Percentiles rank a stretch among this genome's conserved stretches.
phyloP scores from a whole-genome alignment of 1,284 basidiomycete genomes.

The Phylloporus sp. region DNA sequence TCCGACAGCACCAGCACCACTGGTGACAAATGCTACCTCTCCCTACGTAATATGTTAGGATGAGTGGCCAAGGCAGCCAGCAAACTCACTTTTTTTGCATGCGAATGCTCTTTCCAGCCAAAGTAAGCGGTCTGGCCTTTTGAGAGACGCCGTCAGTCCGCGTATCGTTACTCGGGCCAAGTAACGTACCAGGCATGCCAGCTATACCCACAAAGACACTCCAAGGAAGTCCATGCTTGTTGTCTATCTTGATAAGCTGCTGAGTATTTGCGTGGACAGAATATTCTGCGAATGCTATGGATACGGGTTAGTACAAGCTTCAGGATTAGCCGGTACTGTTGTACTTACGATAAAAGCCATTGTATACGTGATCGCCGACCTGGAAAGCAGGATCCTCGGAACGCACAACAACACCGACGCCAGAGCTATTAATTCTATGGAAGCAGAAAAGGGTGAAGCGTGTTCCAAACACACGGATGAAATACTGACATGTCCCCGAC shows the following conservation, averaged over 20 bases:
- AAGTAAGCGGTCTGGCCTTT: slow-evolving; percentile 19
- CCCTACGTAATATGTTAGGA: neutral
- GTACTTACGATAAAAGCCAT: slow-evolving; percentile 1
- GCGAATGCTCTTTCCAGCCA: slow-evolving; percentile 22
- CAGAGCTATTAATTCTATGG: slow-evolving; percentile 1
- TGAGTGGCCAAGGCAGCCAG: slow-evolving; percentile 1
- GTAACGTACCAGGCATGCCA: slow-evolving; percentile 14
- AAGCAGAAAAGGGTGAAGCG: neutral
- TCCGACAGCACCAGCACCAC: too few relatives aligned
- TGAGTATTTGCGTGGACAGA: slow-evolving; percentile 4
- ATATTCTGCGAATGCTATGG: slow-evolving; percentile 21
- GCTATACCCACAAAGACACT: slow-evolving; percentile 20
- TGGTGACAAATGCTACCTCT: slow-evolving; percentile 17
- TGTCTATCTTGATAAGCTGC: slow-evolving; percentile 14
- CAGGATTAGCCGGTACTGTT: neutral
- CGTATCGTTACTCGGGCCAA: neutral
- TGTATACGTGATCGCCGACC: slow-evolving; percentile 11
- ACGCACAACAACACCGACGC: slow-evolving; percentile 6
- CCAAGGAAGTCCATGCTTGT: slow-evolving; percentile 19
- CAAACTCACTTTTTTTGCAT: slow-evolving; percentile 18
- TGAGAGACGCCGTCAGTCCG: neutral
- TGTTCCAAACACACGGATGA: neutral
- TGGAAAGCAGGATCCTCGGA: slow-evolving; percentile 8
- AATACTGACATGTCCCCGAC: slow-evolving; percentile 5
- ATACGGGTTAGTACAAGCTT: neutral